Base-by-base conservation (phyloP, 805 yeast species). In the Cyberlindnera veronae region DNA sequence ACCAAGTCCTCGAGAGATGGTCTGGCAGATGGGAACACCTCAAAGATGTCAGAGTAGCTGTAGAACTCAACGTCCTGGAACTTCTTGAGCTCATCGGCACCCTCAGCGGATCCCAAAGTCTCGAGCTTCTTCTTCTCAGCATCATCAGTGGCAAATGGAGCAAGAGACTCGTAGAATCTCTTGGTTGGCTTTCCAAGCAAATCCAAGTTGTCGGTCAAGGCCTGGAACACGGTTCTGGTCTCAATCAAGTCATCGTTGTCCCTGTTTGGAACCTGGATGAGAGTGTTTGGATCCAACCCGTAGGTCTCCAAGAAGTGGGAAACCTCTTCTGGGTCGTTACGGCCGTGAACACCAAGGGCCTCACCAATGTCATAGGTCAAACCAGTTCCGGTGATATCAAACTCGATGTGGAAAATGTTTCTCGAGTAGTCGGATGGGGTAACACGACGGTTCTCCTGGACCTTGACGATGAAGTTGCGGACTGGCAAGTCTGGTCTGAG, bases 161-260 rank as follows among this genome's bases (percentile, higher is more conserved):
- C 81, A 57, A 91, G 72, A 3, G 84, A 62, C 67, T 91, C 97
- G 63, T 86, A 91, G 66, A 91, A 91, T 61, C 88, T 76, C 77
- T 91, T 91, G 44, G 95, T 95, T 44, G 97, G 97, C 62, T 89
- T 91, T 55, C 98, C 98, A 50, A 91, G 82, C 47, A 91, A 63
- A 62, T 91, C 98, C 45, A 90, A 67, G 51, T 84, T 84, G 41
- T 91, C 96, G 38, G 76, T 66, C 54, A 89, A 75, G 1, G 83
- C 76, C 62, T 89, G 96, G 67, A 81, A 78, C 12, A 84, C 81
- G 13, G 97, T 87, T 68, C 93, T 79, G 35, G 79, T 71, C 66
- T 89, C 96, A 36, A 64, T 50, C 18, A 77, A 58, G 3, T 69
- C 60, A 17, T 72, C 63, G 45, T 81, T 69, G 44, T 84, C 91